Evolutionary conservation across 2,329 filamentous ascomycete genomes (phyloP), one percentile per base, ranked within the genome.

Genomic region (Neonectria sp.): DNA sequence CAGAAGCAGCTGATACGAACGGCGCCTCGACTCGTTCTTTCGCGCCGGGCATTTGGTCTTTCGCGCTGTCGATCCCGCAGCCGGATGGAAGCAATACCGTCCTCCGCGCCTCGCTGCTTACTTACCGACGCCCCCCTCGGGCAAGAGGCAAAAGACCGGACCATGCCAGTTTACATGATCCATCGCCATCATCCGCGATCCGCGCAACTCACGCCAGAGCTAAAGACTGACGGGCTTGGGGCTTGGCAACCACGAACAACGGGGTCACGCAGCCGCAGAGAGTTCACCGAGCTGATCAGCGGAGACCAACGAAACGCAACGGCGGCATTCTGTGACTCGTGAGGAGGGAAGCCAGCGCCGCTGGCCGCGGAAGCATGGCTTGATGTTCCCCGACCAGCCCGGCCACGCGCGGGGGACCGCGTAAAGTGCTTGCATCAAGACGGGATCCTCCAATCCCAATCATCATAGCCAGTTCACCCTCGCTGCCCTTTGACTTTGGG

Each of bases 381-480:
- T 25, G 51, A 24, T n/a, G 53, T 21, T 29, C 53, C 35, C 25
- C 35, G 33, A 37, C 43, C 43, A 6, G 37, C 15, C 37, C 11
- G 51, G 60, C 55, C 9, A 60, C 57, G 43, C 52, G 61, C 52
- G 35, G 27, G 49, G 35, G 25, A 55, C 48, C 63, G 63, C 63
- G 63, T 65, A 60, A 65, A 65, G 63, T 65, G 63, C 63, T 65
- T 65, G 63, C 63, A 65, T 60, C 55, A 63, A 45, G 55, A 25
- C 33, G 24, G 60, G n/a, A 37, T 31, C 60, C 46, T 52, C 59
- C n/a, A 40, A 48, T 25, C 12, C 48, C 48, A 48, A 55, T 55
- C 51, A 49, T 17, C 29, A 46, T 21, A n/a, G 33, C 43, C 40
- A 40, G 29, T 51, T 59, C 56, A 51, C 29, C 56, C 56, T 58